Evolutionary conservation across 192 early-diverging fungal species (phyloP), one percentile per base, ranked within the genome.

Genomic region (Pilobolus umbonatus): DNA sequence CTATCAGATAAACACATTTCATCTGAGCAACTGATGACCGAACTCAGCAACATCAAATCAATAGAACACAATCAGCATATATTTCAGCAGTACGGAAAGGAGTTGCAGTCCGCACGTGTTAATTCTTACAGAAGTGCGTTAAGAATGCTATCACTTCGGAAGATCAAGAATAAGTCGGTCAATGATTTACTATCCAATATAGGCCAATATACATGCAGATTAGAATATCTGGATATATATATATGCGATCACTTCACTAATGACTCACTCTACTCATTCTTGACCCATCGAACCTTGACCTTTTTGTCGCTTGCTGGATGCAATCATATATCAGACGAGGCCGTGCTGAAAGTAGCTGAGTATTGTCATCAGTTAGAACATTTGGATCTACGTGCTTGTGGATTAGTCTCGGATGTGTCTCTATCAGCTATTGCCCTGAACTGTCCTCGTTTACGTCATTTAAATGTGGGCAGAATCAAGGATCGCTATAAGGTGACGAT

Each of bases 231-330:
- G 34, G 75, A 80, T 26, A 68, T 80, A 12, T 80, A 80, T n/a
- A 80, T 80, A 29, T 80, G 78, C 21, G 78, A 77, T 26, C 65
- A 74, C 42, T 52, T 80, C 0, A 62, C 71, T 7, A 74, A 77
- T 35, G 55, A 48, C 29, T 67, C 70, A 9, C 67, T 80, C 15
- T 43, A 66, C 4, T 36, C 68, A 4, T 71, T 80, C 22, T 48
- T 72, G 1, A 67, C 42, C 26, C 69, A 60, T 60, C 28, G 32
- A 17, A 17, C 22, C 45, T 17, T 80, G 1, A 76, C 73, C 5
- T 65, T 74, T 5, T 11, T 80, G 1, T 65, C 76, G 4, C 48
- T 80, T 8, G 74, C 73, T 22, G 78, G 78, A 1, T 77, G 74
- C n/a, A 61, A 75, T 35, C 69, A 74, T 28, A 75, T 77, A 25